Conservation (phyloP, 345 rosid genomes). For the Lepidium sativum region DNA sequence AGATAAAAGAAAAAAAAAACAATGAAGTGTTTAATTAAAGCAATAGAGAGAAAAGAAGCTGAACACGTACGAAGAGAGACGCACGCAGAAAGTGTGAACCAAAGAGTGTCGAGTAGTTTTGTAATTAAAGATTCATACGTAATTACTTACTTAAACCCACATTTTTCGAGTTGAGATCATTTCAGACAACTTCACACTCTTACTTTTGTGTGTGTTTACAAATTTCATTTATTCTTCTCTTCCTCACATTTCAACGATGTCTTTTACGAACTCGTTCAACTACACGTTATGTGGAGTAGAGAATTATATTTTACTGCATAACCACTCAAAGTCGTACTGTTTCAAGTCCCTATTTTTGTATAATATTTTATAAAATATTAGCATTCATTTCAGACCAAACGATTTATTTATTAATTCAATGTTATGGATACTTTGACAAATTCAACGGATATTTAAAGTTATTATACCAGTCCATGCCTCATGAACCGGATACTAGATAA, state of each 20-base stretch:
- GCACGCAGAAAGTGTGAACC: conserved; percentile 21
- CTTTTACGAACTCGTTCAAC: background rate
- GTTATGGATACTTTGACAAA: background rate
- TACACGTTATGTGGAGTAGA: background rate
- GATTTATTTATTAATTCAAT: background rate
- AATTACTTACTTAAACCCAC: conserved; percentile 13
- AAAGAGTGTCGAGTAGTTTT: conserved; percentile 3
- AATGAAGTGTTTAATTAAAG: background rate
- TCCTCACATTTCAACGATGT: background rate
- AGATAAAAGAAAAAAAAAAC: background rate
- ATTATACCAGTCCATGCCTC: background rate
- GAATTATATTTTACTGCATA: background rate
- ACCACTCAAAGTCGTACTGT: background rate
- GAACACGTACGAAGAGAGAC: background rate
- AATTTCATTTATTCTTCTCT: background rate
- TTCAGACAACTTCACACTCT: conserved; percentile 19
- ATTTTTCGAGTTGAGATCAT: conserved; percentile 17
- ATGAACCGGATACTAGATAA: too few relatives aligned
- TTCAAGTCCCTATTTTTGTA: background rate
- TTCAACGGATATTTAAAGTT: background rate
- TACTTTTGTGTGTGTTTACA: background rate
- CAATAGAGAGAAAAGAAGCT: conserved; percentile 1
- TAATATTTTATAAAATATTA: too few relatives aligned
- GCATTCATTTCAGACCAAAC: background rate
- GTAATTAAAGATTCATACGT: conserved; percentile 18